Evolutionary conservation across 129 eudicot genomes (phyloP).

Genomic region (Mikania micrantha): DNA sequence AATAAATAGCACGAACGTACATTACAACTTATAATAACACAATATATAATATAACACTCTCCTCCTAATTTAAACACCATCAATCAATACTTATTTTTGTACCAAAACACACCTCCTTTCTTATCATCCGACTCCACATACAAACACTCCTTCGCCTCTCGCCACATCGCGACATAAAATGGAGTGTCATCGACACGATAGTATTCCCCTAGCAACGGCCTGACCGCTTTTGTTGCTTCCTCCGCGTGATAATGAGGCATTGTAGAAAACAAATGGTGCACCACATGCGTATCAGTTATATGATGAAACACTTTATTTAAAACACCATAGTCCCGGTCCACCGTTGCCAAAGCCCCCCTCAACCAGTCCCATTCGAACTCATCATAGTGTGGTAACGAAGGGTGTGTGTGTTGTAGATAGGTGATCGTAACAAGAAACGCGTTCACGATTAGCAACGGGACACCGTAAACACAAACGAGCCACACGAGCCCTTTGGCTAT

Average conservation of each 20-base stretch:
- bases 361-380: slow-evolving; percentile 46
- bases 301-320: slow-evolving; percentile 49
- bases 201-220: slow-evolving; percentile 37
- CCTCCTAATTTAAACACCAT: too few species aligned
- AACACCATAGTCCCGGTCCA: slow-evolving; percentile 48
- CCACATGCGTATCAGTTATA: slow-evolving; percentile 46
- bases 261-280: slow-evolving; percentile 46
- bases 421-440: slow-evolving; percentile 42
- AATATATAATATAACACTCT: too few species aligned
- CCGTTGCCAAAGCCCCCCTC: slow-evolving; percentile 50
- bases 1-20: too few species aligned
- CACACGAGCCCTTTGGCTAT: slow-evolving; percentile 22
- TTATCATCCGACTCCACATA: slow-evolving; percentile 33
- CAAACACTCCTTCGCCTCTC: slow-evolving; percentile 33
- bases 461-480: slow-evolving; percentile 21
- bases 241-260: slow-evolving; percentile 53
- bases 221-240: slow-evolving; percentile 37
- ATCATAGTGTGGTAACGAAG: slow-evolving; percentile 37
- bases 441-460: slow-evolving; percentile 30
- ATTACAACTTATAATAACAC: too few species aligned
- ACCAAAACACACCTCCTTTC: slow-evolving; percentile 38
- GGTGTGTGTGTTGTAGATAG: slow-evolving; percentile 42
- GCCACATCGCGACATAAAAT: slow-evolving; percentile 31
- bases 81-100: slow-evolving; percentile 17
- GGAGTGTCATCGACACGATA: slow-evolving; percentile 42